Evolutionary conservation across 2,329 filamentous ascomycete species (phyloP), one percentile per base, ranked within the genome.

Genomic region (Xylariaceae sp.): DNA sequence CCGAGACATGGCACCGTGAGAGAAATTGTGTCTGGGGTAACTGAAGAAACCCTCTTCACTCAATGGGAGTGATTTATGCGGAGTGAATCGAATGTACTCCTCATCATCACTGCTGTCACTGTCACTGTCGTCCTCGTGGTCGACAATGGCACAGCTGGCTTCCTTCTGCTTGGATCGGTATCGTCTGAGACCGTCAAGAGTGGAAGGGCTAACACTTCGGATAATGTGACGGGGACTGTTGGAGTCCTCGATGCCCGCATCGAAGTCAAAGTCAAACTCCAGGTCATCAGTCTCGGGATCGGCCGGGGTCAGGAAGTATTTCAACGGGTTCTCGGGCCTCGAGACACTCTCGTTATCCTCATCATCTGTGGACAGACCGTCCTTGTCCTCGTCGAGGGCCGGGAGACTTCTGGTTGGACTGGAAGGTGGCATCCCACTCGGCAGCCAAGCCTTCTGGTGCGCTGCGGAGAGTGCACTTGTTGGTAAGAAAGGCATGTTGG

Each of bases 141-240:
- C 73, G 9, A 69, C 72, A 3, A 78, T 76, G 49, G 78, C 73
- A 37, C 77, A 76, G 58, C 78, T 77, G 45, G 74, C 73, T 30
- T 75, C 69, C 53, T 77, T 74, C 45, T 61, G 68, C 53, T 69
- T 72, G 4, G 77, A 70, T 67, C 77, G 80, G 60, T 76, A 75
- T 18, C 71, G 69, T 57, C 76, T 74, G 13, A 82, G 77, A 2
- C 80, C 79, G 23, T 77, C 78, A 37, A 85, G 79, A 35, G 75
- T 81, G 0, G 82, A 84, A 1, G 82, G 82, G 67, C 81, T 84
- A 60, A 85, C 77, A 64, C 79, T 83, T 62, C 82, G 77, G 55
- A 83, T 73, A 47, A 79, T 74, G 13, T 77, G 75, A 34, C 72
- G 69, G 2, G 78, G 77, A 3, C 74, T 74, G 60, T 73, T 77